Evolutionary conservation across 805 yeast species (phyloP).

Genomic region (Nakazawaea populi): DNA sequence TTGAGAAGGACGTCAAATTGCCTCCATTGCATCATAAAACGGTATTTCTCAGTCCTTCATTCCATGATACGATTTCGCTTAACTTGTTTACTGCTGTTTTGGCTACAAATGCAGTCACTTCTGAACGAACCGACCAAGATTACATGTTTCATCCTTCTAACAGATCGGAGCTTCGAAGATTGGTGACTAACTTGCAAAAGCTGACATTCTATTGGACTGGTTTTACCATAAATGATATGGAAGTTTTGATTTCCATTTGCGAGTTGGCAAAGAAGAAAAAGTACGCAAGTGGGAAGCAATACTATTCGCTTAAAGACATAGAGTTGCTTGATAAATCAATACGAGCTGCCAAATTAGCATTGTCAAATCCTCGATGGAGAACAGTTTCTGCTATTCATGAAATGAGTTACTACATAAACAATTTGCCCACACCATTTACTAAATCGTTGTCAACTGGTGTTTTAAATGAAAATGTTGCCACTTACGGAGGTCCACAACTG

Average conservation of each 20-base stretch:
- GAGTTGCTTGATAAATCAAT: slow-evolving; percentile 37
- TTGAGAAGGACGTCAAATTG: slow-evolving; percentile 47
- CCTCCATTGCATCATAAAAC: slow-evolving; percentile 58
- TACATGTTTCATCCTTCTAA: slow-evolving; percentile 67
- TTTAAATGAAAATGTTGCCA: slow-evolving; percentile 26
- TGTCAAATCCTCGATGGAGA: slow-evolving; percentile 51
- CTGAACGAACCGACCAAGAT: slow-evolving; percentile 61
- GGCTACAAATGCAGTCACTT: slow-evolving; percentile 69
- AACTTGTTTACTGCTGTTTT: slow-evolving; percentile 62
- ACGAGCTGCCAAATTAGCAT: slow-evolving; percentile 40
- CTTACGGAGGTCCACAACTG: slow-evolving; percentile 59
- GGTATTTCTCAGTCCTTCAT: slow-evolving; percentile 55
- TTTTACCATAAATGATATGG: slow-evolving; percentile 53
- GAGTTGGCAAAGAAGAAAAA: slow-evolving; percentile 33
- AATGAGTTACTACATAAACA: slow-evolving; percentile 50
- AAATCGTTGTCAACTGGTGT: slow-evolving; percentile 39
- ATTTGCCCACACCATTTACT: slow-evolving; percentile 36
- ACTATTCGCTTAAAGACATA: slow-evolving; percentile 33
- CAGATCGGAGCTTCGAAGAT: slow-evolving; percentile 44
- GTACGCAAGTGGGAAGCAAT: slow-evolving; percentile 13
- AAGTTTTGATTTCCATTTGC: slow-evolving; percentile 44
- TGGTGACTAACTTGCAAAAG: slow-evolving; percentile 56
- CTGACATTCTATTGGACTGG: slow-evolving; percentile 78
- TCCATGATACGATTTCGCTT: slow-evolving; percentile 53
- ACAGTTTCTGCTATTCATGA: slow-evolving; percentile 55